These are phyloP conservation scores for Mucor ambiguus DNA, from an alignment of 371 early-diverging fungal species.

Conservation along the genomic window DNA sequence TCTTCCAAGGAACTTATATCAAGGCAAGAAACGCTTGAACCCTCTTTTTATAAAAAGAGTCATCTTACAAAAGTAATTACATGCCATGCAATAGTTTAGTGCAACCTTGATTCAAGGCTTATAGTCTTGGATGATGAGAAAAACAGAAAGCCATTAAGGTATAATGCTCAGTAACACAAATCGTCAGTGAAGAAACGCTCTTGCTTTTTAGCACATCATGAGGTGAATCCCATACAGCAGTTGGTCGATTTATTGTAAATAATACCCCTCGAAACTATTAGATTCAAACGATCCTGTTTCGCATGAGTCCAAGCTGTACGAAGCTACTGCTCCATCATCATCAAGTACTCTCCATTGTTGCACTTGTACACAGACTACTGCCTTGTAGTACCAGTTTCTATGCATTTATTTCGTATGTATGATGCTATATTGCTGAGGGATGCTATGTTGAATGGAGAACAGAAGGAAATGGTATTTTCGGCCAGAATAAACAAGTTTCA, in stretches of 20 bases:
- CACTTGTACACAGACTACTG: background rate
- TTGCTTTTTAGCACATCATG: background rate
- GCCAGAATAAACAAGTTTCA: background rate
- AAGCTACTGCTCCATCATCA: background rate
- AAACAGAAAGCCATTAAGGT: background rate
- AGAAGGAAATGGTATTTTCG: background rate
- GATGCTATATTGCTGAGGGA: background rate
- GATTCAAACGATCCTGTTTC: background rate
- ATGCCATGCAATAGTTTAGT: background rate
- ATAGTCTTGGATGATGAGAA: background rate
- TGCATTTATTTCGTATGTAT: background rate
- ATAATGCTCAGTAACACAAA: background rate
- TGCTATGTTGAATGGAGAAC: background rate
- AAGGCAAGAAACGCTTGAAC: too few relatives aligned
- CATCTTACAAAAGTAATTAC: background rate
- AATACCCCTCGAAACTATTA: background rate
- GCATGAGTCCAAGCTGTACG: background rate
- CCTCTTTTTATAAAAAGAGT: background rate
- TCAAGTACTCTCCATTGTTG: background rate
- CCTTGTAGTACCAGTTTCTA: background rate
- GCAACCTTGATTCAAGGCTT: background rate
- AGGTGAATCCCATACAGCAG: background rate
- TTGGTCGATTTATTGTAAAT: background rate
- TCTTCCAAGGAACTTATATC: too few relatives aligned
- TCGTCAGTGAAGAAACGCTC: background rate